Conservation (phyloP, 208 protist species). For the Leishmania turanica region DNA sequence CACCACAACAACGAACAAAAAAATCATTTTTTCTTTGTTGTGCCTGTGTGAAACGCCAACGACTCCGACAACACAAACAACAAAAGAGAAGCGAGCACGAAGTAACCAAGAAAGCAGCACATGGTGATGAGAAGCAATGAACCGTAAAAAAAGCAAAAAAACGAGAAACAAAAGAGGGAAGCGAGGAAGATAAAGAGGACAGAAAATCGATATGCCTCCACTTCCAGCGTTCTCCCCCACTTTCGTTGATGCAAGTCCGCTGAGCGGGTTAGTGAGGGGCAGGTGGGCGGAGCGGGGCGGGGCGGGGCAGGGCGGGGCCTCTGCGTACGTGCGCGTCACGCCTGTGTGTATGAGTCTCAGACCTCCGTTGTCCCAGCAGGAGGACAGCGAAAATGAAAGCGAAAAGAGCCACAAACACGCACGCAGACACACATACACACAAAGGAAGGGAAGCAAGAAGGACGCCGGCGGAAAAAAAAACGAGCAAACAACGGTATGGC, state of each 20-base stretch:
- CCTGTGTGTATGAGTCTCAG: neutral
- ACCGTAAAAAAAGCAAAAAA: neutral
- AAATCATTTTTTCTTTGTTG: too few relatives aligned
- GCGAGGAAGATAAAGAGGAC: neutral
- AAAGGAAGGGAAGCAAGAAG: neutral
- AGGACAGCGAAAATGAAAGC: neutral
- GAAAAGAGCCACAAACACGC: neutral
- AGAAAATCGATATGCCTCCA: neutral
- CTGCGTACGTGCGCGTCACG: neutral
- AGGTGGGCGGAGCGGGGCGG: neutral
- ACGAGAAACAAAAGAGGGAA: neutral
- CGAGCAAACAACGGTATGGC: neutral
- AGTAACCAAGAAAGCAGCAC: neutral
- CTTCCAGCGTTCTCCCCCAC: neutral
- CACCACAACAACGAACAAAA: too few relatives aligned
- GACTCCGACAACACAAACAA: neutral
- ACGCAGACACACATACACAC: neutral
- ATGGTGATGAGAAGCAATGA: neutral
- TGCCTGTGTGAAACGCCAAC: too few relatives aligned
- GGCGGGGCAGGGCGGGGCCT: neutral
- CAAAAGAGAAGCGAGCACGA: neutral
- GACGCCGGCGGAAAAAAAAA: constrained; percentile 3
- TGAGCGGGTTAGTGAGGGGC: neutral
- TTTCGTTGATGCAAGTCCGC: neutral
- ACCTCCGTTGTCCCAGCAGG: neutral